Conservation (phyloP, 148 eudicot genomes). For the Oxyria digyna region DNA sequence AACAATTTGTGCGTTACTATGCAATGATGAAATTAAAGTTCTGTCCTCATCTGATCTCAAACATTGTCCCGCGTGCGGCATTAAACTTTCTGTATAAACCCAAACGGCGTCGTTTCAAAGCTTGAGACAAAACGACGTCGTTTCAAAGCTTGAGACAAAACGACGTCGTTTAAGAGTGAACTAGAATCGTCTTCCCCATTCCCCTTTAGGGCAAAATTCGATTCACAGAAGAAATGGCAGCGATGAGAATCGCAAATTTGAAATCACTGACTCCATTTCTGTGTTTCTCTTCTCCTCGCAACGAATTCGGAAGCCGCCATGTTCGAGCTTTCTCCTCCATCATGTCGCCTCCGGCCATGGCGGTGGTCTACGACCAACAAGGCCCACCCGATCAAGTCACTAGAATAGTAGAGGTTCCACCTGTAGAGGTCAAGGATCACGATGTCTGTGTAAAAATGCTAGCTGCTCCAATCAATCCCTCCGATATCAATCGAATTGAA, state of each 20-base stretch:
- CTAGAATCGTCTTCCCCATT: no score
- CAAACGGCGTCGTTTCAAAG: no score
- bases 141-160: no score
- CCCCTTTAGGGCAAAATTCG: neutral
- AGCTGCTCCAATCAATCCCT: slow-evolving; percentile 90
- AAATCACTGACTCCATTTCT: slow-evolving; percentile 12
- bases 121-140: no score
- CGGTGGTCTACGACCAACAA: slow-evolving; percentile 60
- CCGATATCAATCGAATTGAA: slow-evolving; percentile 86
- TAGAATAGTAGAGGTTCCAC: slow-evolving; percentile 52
- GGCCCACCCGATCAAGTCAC: slow-evolving; percentile 72
- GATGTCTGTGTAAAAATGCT: slow-evolving; percentile 89
- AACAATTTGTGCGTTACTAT: no score
- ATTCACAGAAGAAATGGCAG: slow-evolving; percentile 18
- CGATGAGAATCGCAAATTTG: slow-evolving; percentile 15
- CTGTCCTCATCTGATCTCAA: neutral
- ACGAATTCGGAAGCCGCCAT: slow-evolving; percentile 7
- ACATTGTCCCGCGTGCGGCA: neutral
- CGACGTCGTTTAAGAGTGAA: no score
- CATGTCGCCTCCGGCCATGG: slow-evolving; percentile 77
- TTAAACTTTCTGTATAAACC: neutral
- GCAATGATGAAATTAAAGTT: neutral
- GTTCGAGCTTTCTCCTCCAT: slow-evolving; percentile 43
- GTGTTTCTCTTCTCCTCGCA: slow-evolving; percentile 8
- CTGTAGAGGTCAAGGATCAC: slow-evolving; percentile 46